A percentile compares a stretch with the other conserved stretches of the same genome.
phyloP scores from a whole-genome alignment of 2,329 filamentous ascomycete genomes.

The Arthrobotrys entomopaga region DNA sequence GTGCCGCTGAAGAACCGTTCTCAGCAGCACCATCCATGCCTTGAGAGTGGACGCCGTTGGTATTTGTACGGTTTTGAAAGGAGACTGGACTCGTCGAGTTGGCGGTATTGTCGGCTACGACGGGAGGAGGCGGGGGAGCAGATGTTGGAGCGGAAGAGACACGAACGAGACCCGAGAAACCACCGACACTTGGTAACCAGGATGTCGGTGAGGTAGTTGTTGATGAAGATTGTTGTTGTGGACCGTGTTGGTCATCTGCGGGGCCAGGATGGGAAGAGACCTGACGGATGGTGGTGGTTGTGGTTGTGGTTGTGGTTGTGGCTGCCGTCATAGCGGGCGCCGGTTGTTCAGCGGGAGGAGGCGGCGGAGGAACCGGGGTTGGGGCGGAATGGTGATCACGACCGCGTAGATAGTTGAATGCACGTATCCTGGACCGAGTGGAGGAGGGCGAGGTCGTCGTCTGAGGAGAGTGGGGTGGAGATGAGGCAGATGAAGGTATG shows the following conservation, averaged over 20 bases:
- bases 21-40: conserved; percentile 44
- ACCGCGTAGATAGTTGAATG: conserved; percentile 53
- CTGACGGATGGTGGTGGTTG: conserved; percentile 40
- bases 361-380: conserved; percentile 46
- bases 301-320: not conserved
- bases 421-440: conserved; percentile 51
- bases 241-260: conserved; percentile 40
- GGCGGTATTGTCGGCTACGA: conserved; percentile 28
- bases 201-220: conserved; percentile 19
- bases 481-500: conserved; percentile 34
- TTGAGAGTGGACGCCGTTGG: conserved; percentile 8
- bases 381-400: conserved; percentile 41
- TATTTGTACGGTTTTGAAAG: conserved; percentile 31
- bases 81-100: conserved; percentile 17
- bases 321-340: conserved; percentile 27
- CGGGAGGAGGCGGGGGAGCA: not conserved
- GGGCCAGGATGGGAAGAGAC: conserved; percentile 21
- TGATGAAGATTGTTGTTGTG: not conserved
- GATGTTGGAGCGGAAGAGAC: conserved; percentile 61
- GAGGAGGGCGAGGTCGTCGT: conserved; percentile 47
- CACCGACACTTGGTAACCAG: conserved; percentile 66
- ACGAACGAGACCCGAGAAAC: conserved; percentile 63
- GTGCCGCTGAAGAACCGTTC: conserved; percentile 1
- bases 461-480: conserved; percentile 54
- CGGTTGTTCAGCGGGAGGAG: conserved; percentile 23